Percentiles rank a stretch among this genome's conserved stretches.
These are phyloP conservation scores for Penicillium digitatum DNA, from an alignment of 2,329 filamentous ascomycete genomes.

Conservation along the genomic window DNA sequence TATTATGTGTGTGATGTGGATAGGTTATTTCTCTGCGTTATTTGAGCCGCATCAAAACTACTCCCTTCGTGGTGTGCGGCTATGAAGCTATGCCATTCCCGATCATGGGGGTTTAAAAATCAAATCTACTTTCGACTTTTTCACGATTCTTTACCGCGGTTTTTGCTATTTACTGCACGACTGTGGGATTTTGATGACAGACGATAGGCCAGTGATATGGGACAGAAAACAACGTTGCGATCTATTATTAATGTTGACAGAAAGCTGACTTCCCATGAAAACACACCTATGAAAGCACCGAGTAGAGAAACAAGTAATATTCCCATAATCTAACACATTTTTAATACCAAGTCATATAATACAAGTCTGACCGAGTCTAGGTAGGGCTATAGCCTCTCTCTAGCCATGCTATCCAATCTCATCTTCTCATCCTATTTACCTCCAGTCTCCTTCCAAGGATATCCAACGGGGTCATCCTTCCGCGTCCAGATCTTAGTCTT, in stretches of 20 bases:
- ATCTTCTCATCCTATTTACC: slow-evolving; percentile 17
- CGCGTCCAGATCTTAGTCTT: slow-evolving; percentile 80
- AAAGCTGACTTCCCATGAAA: neutral
- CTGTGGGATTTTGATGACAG: neutral
- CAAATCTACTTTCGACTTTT: neutral
- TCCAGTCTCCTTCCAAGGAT: slow-evolving; percentile 56
- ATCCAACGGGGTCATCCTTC: slow-evolving; percentile 72
- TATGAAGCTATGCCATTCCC: slow-evolving; percentile 2
- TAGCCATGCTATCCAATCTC: neutral
- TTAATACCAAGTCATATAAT: neutral
- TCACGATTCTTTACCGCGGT: too few species aligned
- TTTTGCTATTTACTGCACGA: too few species aligned
- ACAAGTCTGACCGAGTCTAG: neutral
- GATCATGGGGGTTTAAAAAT: neutral
- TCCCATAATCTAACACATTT: neutral
- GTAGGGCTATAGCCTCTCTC: neutral
- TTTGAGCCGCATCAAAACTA: neutral
- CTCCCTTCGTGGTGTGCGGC: neutral
- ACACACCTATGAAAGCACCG: neutral
- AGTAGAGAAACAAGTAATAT: neutral
- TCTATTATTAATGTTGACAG: neutral
- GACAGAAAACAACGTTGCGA: neutral
- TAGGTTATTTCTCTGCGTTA: neutral
- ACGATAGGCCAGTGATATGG: neutral
- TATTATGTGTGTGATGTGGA: slow-evolving; percentile 1